Conservation (phyloP, 305 asterid species). For the Solanum hybrid region DNA sequence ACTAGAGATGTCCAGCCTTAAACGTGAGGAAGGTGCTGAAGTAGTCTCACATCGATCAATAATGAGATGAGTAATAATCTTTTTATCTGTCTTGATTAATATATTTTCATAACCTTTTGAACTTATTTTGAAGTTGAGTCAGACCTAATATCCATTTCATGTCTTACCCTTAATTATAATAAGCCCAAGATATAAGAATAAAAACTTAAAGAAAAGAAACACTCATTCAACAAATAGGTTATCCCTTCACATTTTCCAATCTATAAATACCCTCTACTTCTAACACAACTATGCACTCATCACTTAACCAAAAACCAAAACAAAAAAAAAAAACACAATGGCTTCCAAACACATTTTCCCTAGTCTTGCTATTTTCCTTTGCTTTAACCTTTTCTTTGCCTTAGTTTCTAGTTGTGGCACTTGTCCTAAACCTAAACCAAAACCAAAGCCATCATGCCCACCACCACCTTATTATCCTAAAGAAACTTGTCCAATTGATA, state of each 20-base stretch:
- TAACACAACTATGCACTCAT: background rate
- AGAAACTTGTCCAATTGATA: conserved; percentile 5
- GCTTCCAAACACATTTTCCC: background rate
- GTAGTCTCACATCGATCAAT: background rate
- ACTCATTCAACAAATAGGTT: background rate
- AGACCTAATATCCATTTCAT: background rate
- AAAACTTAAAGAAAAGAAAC: background rate
- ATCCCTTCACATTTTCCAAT: background rate
- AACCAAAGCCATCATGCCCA: background rate
- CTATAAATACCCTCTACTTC: background rate
- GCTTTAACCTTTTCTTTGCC: conserved; percentile 4
- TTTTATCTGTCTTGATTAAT: background rate
- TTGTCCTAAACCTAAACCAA: background rate
- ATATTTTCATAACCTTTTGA: background rate
- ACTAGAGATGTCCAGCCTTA: background rate
- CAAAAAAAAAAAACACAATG: background rate
- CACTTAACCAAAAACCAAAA: background rate
- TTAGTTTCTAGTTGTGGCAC: conserved; percentile 5
- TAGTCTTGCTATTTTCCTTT: conserved; percentile 6
- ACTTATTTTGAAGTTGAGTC: no score
- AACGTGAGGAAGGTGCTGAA: background rate
- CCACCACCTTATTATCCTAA: background rate
- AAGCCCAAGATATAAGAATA: background rate
- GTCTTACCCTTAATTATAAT: background rate
- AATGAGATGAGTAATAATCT: background rate